Evolutionary conservation across 2,329 filamentous ascomycete species (phyloP), one percentile per base, ranked within the genome.

Genomic region (Parasarocladium wereldwijsianum): DNA sequence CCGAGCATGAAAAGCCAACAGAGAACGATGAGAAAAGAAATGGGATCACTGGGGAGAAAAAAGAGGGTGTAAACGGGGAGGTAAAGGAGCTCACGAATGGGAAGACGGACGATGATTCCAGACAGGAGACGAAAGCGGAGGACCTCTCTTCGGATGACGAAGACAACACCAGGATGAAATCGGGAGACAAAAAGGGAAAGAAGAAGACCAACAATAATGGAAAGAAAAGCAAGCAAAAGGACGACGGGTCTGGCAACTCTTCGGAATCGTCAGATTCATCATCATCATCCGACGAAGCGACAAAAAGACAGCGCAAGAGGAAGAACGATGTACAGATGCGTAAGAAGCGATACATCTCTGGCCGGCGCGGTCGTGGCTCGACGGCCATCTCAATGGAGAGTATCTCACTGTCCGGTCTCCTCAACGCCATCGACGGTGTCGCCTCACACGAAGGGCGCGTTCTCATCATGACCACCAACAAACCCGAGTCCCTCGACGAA

Each of bases 381-480:
- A 15, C 28, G 13, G 24, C 28, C n/a, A 23, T 30, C 18, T 24
- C 28, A 4, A 30, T 30, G 12, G 44, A 54, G 21, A 42, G 64
- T n/a, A 82, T 86, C 39, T 81, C 78, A 1, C 63, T 90, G 3
- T 82, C 79, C 0, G 81, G 81, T 1, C 63, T 92, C 1, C 64
- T 92, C 30, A 92, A 92, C 50, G 77, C 78, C 34, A 83, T 92
- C 35, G 82, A 92, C 43, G 80, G 83, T 32, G 80, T 85, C 1
- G 78, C 77, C 1, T 79, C 74, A 3, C 78, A 82, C 41, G 81
- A 87, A 53, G 81, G 80, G 16, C 69, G 79, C 26, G 69, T 87
- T 9, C 64, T 87, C 12, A 75, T 87, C 54, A 84, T 86, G 76
- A 86, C 81, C 0, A 84, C 78, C 18, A 90, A 87, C 51, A 67